phyloP scores from a whole-genome alignment of 2,329 filamentous ascomycete species.

The Pyrenophora teres region DNA sequence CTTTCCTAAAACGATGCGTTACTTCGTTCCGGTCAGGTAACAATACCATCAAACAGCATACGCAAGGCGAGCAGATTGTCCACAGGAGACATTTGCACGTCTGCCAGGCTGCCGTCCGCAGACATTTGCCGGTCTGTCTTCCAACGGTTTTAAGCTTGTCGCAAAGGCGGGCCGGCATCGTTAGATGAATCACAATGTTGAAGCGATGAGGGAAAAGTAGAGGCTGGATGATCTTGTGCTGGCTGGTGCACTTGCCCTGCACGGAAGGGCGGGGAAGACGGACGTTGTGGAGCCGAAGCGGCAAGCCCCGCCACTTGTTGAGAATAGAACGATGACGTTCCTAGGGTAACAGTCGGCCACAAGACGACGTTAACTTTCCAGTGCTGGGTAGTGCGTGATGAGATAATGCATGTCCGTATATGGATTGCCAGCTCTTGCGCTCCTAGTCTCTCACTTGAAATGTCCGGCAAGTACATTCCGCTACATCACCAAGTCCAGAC shows the following conservation, averaged over 20 bases:
- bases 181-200: background rate
- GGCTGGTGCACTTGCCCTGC: background rate
- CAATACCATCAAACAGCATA: conserved; percentile 19
- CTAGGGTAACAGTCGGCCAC: too few relatives aligned
- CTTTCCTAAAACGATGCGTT: background rate
- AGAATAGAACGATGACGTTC: background rate
- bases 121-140: conserved; percentile 9
- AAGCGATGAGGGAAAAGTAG: background rate
- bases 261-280: background rate
- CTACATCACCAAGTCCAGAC: too few relatives aligned
- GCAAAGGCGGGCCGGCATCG: conserved; percentile 10
- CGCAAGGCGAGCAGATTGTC: conserved; percentile 22
- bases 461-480: too few relatives aligned
- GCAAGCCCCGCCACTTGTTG: conserved; percentile 5
- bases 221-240: background rate
- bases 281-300: background rate
- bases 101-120: conserved; percentile 12
- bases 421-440: too few relatives aligned
- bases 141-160: conserved; percentile 14
- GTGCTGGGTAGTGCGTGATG: too few relatives aligned
- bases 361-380: too few relatives aligned
- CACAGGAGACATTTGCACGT: conserved; percentile 23
- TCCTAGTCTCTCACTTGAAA: too few relatives aligned
- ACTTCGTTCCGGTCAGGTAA: conserved; percentile 4
- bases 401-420: too few relatives aligned